These are phyloP conservation scores for Pseudocercospora cruenta DNA, from an alignment of 2,329 filamentous ascomycete genomes.

Conservation along the genomic window DNA sequence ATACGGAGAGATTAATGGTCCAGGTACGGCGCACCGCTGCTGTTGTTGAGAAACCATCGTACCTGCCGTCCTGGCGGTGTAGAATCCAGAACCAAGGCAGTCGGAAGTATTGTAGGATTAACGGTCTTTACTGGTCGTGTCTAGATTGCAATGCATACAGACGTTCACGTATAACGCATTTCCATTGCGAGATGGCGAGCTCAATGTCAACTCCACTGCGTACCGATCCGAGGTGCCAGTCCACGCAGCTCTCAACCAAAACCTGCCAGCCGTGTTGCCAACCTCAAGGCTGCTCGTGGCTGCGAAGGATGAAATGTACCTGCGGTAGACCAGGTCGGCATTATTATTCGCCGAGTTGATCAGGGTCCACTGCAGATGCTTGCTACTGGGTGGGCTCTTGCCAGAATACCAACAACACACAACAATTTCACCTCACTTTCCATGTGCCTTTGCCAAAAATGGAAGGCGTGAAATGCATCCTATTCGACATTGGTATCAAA, in stretches of 20 bases:
- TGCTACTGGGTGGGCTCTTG: neutral
- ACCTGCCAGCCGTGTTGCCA: neutral
- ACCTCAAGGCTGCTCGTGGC: neutral
- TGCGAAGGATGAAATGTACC: neutral
- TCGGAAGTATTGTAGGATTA: neutral
- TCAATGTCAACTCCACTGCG: neutral
- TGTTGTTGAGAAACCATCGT: conserved; percentile 25
- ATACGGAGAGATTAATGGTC: neutral
- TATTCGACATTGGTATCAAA: conserved; percentile 43
- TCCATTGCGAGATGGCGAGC: neutral
- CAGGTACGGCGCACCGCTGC: conserved; percentile 4
- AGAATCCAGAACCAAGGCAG: neutral
- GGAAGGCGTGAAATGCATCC: conserved; percentile 38
- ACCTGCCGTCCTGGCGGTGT: conserved; percentile 13
- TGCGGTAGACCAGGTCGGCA: neutral
- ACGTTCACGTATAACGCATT: neutral
- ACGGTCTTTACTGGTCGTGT: neutral
- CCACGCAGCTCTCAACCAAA: conserved; percentile 6
- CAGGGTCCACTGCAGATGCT: neutral
- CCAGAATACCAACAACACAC: conserved; percentile 10
- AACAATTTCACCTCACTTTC: conserved; percentile 5
- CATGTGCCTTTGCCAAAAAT: conserved; percentile 26
- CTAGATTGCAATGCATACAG: conserved; percentile 4
- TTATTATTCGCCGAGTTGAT: neutral
- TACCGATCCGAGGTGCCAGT: neutral